Base-by-base conservation (phyloP, 805 yeast genomes). In the Clavispora asparagi region DNA sequence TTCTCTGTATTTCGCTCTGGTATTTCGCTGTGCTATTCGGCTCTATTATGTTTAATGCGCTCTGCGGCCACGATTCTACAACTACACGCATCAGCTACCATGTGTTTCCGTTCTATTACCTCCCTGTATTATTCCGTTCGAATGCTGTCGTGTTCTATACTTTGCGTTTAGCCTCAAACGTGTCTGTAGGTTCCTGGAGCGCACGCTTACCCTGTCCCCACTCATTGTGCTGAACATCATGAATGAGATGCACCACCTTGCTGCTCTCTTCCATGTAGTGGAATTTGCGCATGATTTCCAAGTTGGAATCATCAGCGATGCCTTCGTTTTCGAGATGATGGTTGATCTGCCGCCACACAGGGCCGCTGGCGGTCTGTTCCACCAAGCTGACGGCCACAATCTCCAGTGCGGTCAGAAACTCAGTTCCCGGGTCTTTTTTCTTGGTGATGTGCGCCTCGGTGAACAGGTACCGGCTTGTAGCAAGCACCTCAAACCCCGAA, bases 151-250 rank as follows among this genome's bases (percentile, higher is more conserved):
- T 19, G 23, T 19, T 3, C 6, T 33, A 14, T 33, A n/a, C 13
- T 33, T 45, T 51, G 10, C 39, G 38, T 26, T 30, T 41, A 23
- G 26, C 17, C 33, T 49, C 48, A 31, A 53, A 53, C 9, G 57
- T 53, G 45, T 53, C 57, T 2, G 57, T 51, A 31, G 47, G 38
- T 4, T 51, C 55, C 17, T 28, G 27, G 9, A 16, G 30, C 30
- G 26, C 27, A n/a, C 38, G 23, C n/a, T 41, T 41, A 11, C 27
- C 33, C 16, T 42, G 35, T n/a, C 43, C 48, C 44, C 44, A 35
- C 25, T 51, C 55, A 23, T 12, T 30, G 30, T 44, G 48, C 30
- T 49, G 52, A 4, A 50, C 52, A 29, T 53, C 56, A 12, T 39
- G 36, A 45, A 49, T 51, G 3, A 49, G 42, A 6, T 41, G 39